Conservation (phyloP, 1,284 basidiomycete genomes). For the Cutaneotrichosporon cavernicola region DNA sequence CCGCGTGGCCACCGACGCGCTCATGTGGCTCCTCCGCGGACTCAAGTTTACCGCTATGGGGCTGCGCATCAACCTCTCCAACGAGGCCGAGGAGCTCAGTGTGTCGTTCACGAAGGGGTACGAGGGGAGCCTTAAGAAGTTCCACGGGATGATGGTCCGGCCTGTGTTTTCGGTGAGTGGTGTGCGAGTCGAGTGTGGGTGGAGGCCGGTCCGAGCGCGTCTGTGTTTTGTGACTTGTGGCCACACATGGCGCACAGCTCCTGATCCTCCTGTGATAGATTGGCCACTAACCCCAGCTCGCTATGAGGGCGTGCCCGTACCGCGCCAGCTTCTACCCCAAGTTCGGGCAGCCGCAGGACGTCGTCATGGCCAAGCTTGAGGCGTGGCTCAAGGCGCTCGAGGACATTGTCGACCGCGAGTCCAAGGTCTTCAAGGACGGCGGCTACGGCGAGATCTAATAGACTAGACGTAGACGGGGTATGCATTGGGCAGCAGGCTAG, state of each 20-base stretch:
- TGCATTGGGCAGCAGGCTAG: constrained; percentile 7
- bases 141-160: constrained; percentile 85
- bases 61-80: constrained; percentile 68
- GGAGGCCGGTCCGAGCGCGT: not conserved
- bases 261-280: no score
- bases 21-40: constrained; percentile 89
- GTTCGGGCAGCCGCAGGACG: constrained; percentile 70
- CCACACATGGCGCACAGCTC: no score
- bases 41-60: constrained; percentile 87
- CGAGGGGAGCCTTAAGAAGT: constrained; percentile 74
- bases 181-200: not conserved
- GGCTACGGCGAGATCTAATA: constrained; percentile 62
- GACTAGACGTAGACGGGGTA: constrained; percentile 1
- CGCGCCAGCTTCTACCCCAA: constrained; percentile 86
- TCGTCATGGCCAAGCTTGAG: constrained; percentile 67
- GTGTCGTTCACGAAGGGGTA: constrained; percentile 81
- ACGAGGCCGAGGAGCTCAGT: constrained; percentile 69
- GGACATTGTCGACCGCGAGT: constrained; percentile 67
- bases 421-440: constrained; percentile 69
- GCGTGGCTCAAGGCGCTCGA: constrained; percentile 78
- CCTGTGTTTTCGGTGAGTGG: constrained; percentile 73
- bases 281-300: constrained; percentile 60
- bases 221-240: no score
- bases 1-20: constrained; percentile 74
- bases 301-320: constrained; percentile 96